Conservation (phyloP, 768 basidiomycete genomes). For the Galerina marginata region DNA sequence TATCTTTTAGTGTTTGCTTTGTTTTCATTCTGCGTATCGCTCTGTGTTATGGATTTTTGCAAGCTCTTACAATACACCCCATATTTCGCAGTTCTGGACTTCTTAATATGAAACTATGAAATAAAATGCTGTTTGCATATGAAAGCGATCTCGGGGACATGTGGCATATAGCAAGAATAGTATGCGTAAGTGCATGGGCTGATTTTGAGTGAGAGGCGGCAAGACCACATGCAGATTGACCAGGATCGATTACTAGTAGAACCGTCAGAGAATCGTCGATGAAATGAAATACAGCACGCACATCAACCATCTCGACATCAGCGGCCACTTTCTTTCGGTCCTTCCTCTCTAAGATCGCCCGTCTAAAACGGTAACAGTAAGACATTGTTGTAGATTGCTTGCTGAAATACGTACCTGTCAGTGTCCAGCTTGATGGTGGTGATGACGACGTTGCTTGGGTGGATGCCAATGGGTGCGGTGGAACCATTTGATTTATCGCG, state of each 20-base stretch:
- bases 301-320: slow-evolving; percentile 84
- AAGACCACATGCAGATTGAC: slow-evolving; percentile 19
- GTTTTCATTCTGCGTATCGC: slow-evolving; percentile 5
- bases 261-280: not conserved
- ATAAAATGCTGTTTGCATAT: slow-evolving; percentile 10
- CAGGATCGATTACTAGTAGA: slow-evolving; percentile 40
- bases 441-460: slow-evolving; percentile 97
- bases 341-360: slow-evolving; percentile 88
- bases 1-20: slow-evolving; percentile 68
- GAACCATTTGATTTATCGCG: slow-evolving; percentile 98
- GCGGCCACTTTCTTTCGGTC: slow-evolving; percentile 72
- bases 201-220: slow-evolving; percentile 48
- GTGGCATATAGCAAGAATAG: slow-evolving; percentile 34
- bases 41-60: not conserved
- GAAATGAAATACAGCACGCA: slow-evolving; percentile 44
- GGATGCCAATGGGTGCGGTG: slow-evolving; percentile 90
- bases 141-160: slow-evolving; percentile 3
- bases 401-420: slow-evolving; percentile 61
- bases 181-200: slow-evolving; percentile 70
- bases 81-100: slow-evolving; percentile 2
- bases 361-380: slow-evolving; percentile 43
- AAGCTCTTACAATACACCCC: slow-evolving; percentile 2
- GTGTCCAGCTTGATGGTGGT: slow-evolving; percentile 92
- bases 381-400: not conserved
- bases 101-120: slow-evolving; percentile 15